Percentiles rank a stretch among this genome's conserved stretches.
Conservation (phyloP, 192 early-diverging fungal genomes). For the Obelidium mucronatum region DNA sequence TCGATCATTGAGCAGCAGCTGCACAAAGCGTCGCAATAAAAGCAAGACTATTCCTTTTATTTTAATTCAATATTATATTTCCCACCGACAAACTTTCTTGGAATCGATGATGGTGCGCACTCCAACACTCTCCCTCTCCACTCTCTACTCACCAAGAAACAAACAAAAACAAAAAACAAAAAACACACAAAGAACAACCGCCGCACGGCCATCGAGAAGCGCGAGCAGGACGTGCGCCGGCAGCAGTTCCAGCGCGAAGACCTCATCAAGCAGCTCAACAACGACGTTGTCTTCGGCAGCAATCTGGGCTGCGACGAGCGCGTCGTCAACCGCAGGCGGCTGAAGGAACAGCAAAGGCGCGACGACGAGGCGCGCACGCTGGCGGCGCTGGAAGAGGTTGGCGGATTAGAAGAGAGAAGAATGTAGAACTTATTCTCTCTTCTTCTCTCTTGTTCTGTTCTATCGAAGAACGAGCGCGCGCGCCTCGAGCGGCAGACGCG, state of each 20-base stretch:
- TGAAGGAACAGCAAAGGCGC: constrained; percentile 40
- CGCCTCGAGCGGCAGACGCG: constrained; percentile 35
- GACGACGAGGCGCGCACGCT: constrained; percentile 48
- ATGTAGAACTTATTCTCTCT: neutral
- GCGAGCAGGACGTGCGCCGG: constrained; percentile 50
- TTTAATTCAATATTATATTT: neutral
- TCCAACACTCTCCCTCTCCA: too few species aligned
- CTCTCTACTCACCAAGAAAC: neutral
- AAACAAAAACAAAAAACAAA: neutral
- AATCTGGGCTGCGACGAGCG: constrained; percentile 51
- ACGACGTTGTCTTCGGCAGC: constrained; percentile 49
- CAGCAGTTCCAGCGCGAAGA: constrained; percentile 53
- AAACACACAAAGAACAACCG: constrained; percentile 6
- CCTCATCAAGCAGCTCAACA: constrained; percentile 51
- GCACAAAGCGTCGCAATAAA: too few species aligned
- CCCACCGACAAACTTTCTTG: too few species aligned
- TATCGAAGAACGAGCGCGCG: constrained; percentile 37
- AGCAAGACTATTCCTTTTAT: neutral
- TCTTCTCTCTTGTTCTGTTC: neutral
- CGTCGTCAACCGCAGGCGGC: constrained; percentile 52
- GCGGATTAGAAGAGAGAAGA: neutral
- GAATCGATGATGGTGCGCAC: too few species aligned
- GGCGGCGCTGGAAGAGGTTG: constrained; percentile 47
- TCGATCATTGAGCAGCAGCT: constrained; percentile 19
- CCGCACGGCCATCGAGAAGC: constrained; percentile 36